A percentile compares a stretch with the other conserved stretches of the same genome.
Conservation (phyloP, 148 eudicot genomes). For the Rhododendron ovatum region DNA sequence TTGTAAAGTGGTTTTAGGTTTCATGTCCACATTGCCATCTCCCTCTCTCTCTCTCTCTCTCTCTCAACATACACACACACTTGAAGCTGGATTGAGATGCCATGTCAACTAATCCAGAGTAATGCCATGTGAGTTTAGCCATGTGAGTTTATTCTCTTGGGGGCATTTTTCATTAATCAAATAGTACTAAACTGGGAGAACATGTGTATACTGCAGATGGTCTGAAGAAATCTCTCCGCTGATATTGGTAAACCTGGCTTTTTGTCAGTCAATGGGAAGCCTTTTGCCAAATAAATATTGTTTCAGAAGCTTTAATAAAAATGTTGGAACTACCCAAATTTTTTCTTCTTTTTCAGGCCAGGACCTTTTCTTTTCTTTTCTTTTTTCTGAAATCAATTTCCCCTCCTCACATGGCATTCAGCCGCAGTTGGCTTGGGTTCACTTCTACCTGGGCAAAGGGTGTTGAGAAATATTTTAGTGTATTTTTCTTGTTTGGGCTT, state of each 20-base stretch:
- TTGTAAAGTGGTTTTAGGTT: not conserved
- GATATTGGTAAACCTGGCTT: not conserved
- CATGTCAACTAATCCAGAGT: not conserved
- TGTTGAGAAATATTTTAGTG: not conserved
- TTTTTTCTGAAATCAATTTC: not conserved
- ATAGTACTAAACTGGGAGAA: not conserved
- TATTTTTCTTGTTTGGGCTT: not conserved
- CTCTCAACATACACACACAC: not conserved
- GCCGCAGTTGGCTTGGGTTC: not conserved
- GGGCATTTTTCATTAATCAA: slow-evolving; percentile 6
- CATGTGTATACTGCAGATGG: not conserved
- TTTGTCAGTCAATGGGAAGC: not conserved
- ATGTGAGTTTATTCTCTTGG: slow-evolving; percentile 16
- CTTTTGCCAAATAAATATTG: not conserved
- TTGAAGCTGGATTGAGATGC: slow-evolving; percentile 13
- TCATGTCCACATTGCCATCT: not conserved
- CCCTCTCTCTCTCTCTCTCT: not conserved
- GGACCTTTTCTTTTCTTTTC: not conserved
- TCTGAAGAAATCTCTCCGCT: not conserved
- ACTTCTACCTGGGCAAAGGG: not conserved
- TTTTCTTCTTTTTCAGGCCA: not conserved
- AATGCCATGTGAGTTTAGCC: slow-evolving; percentile 12
- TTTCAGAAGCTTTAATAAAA: not conserved
- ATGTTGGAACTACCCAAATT: not conserved
- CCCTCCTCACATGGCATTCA: not conserved